Evolutionary conservation across 1,139 yeast species (phyloP).

Genomic region (Geotrichum carabidarum): DNA sequence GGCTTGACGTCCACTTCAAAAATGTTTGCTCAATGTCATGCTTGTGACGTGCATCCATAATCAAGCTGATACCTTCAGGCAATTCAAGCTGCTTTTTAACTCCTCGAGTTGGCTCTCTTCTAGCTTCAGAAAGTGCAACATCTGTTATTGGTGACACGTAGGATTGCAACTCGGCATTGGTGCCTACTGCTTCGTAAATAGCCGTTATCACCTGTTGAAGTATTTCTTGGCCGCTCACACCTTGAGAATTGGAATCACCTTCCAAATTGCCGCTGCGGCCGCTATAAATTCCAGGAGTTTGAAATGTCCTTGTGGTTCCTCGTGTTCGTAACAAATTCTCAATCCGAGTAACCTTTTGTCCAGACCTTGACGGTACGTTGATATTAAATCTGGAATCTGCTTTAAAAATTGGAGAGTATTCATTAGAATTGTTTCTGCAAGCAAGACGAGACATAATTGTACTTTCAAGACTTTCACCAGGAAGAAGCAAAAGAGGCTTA

Average conservation of each 20-base stretch:
- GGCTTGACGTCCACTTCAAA: conserved; percentile 23
- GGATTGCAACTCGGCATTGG: conserved; percentile 1
- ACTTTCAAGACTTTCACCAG: conserved; percentile 8
- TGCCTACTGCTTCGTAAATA: conserved; percentile 14
- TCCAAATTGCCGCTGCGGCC: neutral
- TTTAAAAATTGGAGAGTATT: conserved; percentile 13
- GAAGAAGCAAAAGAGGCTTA: conserved; percentile 7
- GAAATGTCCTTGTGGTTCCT: conserved; percentile 12
- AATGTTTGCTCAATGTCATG: conserved; percentile 18
- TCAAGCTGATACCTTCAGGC: conserved; percentile 16
- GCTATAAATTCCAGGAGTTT: conserved; percentile 1
- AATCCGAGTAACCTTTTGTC: conserved; percentile 2
- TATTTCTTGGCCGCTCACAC: conserved; percentile 12
- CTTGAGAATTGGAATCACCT: too few species aligned
- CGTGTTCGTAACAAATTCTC: conserved; percentile 15
- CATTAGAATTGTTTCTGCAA: conserved; percentile 14
- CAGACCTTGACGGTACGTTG: neutral
- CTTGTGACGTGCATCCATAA: conserved; percentile 18
- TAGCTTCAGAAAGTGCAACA: conserved; percentile 9
- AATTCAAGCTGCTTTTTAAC: conserved; percentile 13
- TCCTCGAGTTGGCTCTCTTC: conserved; percentile 17
- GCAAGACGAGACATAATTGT: conserved; percentile 2
- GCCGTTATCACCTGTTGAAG: conserved; percentile 4
- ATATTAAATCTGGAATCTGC: conserved; percentile 7
- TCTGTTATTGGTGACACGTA: conserved; percentile 11